These are phyloP conservation scores for Breviolum minutum DNA, from an alignment of 73 alveolate species.

Conservation along the genomic window DNA sequence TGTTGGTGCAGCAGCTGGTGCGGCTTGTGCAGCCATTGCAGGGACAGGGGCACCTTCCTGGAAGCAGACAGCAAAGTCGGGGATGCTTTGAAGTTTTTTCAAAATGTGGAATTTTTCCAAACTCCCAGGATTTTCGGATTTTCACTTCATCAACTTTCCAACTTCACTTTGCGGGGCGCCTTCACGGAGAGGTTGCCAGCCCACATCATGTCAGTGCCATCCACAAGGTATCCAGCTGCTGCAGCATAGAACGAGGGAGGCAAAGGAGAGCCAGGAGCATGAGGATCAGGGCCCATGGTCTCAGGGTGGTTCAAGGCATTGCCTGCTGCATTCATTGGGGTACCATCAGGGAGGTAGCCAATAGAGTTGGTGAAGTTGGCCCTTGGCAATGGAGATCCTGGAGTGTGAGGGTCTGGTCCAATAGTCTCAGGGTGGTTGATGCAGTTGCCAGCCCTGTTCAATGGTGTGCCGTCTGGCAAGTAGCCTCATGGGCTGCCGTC, in stretches of 20 bases:
- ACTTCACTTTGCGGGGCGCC: no score
- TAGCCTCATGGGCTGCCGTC: neutral
- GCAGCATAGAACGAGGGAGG: neutral
- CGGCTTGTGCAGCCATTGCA: neutral
- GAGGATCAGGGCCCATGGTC: slow-evolving; percentile 20
- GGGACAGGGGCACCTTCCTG: neutral
- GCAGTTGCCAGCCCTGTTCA: neutral
- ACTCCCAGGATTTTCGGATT: no score
- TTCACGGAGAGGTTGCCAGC: neutral
- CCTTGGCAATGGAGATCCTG: neutral
- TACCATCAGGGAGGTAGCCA: slow-evolving; percentile 58
- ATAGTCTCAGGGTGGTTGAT: neutral
- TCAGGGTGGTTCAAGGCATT: slow-evolving; percentile 13
- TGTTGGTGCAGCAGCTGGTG: neutral
- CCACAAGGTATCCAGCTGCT: slow-evolving; percentile 12
- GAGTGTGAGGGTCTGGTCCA: neutral
- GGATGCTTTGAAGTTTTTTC: no score
- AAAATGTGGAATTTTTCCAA: no score
- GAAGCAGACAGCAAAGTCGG: no score
- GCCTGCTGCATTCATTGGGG: slow-evolving; percentile 23
- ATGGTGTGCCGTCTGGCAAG: neutral
- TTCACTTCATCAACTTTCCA: no score
- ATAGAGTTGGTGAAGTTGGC: neutral
- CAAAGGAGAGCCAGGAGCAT: slow-evolving; percentile 46
- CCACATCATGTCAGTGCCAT: neutral